A percentile compares a stretch with the other conserved stretches of the same genome.
Conservation (phyloP, 495 filamentous ascomycete genomes). For the Echria macrotheca region DNA sequence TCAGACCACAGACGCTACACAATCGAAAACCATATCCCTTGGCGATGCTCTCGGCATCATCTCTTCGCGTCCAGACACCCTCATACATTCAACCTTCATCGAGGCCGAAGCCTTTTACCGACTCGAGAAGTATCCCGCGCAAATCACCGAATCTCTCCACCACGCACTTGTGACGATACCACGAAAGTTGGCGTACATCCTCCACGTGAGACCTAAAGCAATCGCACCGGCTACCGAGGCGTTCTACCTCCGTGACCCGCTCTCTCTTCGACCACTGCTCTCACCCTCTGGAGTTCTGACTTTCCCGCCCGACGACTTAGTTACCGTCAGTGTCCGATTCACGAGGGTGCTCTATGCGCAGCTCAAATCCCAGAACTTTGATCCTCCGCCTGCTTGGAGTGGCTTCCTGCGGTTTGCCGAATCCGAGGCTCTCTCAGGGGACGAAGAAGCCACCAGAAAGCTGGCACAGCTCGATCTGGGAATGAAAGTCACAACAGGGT, state of each 20-base stretch:
- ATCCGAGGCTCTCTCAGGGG: conserved; percentile 9
- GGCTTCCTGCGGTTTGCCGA: conserved; percentile 23
- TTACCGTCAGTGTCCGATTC: conserved; percentile 71
- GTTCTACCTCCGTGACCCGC: conserved; percentile 88
- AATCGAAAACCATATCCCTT: conserved; percentile 49
- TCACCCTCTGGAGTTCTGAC: conserved; percentile 29
- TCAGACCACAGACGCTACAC: conserved; percentile 11
- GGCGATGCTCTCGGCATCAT: conserved; percentile 57
- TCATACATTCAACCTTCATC: conserved; percentile 62
- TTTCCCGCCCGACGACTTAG: conserved; percentile 74
- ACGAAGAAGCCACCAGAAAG: conserved; percentile 27
- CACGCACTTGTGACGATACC: conserved; percentile 66
- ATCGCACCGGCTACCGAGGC: conserved; percentile 82
- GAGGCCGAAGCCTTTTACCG: conserved; percentile 90
- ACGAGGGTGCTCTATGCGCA: conserved; percentile 89
- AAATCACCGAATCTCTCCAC: conserved; percentile 66
- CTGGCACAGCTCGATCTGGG: conserved; percentile 61
- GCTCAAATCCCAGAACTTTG: conserved; percentile 82
- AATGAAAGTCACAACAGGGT: conserved; percentile 84
- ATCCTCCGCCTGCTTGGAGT: conserved; percentile 59
- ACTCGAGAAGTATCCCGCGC: conserved; percentile 71
- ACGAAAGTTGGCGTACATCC: conserved; percentile 72
- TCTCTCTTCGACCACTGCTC: conserved; percentile 64
- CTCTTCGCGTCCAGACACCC: conserved; percentile 39
- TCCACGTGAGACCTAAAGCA: conserved; percentile 64